phyloP scores from a whole-genome alignment of 1,284 basidiomycete genomes.

The Agroathelia rolfsii region DNA sequence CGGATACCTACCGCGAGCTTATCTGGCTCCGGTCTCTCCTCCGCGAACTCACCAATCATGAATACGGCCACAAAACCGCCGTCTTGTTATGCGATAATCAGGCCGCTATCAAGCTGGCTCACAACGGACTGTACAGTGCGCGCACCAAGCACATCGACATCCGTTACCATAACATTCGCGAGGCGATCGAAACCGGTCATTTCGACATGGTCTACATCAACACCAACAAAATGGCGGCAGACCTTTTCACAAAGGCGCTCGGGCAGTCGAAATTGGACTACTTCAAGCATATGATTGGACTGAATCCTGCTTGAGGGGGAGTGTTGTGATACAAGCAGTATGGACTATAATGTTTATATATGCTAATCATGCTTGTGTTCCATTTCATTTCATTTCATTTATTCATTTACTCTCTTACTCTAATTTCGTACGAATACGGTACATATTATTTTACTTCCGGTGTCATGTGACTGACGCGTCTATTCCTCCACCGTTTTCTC shows the following conservation, averaged over 20 bases:
- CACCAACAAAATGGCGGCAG: constrained; percentile 15
- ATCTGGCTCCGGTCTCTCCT: constrained; percentile 19
- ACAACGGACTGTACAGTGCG: constrained; percentile 16
- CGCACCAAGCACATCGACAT: constrained; percentile 27
- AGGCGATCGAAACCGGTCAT: constrained; percentile 13
- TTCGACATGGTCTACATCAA: constrained; percentile 11
- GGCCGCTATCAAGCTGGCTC: constrained; percentile 18
- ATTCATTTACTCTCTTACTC: no score
- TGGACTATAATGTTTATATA: no score
- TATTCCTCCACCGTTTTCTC: no score
- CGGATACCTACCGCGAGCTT: constrained; percentile 19
- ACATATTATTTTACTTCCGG: no score
- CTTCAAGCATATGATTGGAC: no score
- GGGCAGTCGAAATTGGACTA: constrained; percentile 17
- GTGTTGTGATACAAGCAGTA: no score
- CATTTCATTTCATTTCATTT: no score
- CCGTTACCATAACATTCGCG: constrained; percentile 21
- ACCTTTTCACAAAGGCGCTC: constrained; percentile 20
- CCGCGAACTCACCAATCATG: constrained; percentile 13
- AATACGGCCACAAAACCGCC: no score
- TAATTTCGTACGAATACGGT: no score
- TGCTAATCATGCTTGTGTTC: no score
- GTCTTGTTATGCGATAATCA: constrained; percentile 21
- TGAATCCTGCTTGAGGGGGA: no score
- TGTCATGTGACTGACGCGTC: no score